These are phyloP conservation scores for Paraurostyla sp. DNA, from an alignment of 73 alveolate genomes.

Conservation along the genomic window DNA sequence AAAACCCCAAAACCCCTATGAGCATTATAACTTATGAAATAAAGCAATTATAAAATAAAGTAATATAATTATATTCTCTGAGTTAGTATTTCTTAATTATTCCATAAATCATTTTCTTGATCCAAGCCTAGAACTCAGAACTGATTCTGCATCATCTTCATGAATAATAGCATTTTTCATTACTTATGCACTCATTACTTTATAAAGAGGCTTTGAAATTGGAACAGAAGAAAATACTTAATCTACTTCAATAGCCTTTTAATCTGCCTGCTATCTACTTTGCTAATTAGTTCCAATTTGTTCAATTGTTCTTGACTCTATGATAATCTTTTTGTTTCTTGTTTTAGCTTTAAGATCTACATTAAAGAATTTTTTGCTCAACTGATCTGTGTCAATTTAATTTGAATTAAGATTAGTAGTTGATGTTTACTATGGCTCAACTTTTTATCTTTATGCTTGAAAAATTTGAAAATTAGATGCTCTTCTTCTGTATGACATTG, in stretches of 20 bases:
- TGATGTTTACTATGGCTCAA: background rate
- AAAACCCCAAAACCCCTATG: no score
- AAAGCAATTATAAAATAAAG: no score
- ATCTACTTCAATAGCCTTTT: slow-evolving; percentile 30
- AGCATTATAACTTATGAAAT: no score
- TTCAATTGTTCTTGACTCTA: background rate
- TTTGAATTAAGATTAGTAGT: background rate
- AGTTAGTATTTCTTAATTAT: no score
- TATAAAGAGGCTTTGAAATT: slow-evolving; percentile 3
- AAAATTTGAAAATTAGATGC: no score
- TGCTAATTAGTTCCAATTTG: background rate
- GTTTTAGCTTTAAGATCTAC: background rate
- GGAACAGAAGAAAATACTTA: background rate
- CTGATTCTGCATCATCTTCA: slow-evolving; percentile 53
- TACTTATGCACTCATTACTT: slow-evolving; percentile 37
- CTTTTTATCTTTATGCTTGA: background rate
- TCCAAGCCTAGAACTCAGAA: slow-evolving; percentile 12
- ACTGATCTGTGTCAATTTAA: background rate
- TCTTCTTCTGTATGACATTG: no score
- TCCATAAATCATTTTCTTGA: slow-evolving; percentile 41
- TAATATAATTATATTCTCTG: no score
- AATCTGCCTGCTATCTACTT: background rate
- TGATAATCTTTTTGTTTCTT: background rate
- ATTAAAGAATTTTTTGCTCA: background rate
- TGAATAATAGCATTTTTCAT: slow-evolving; percentile 38